Evolutionary conservation across 1,139 yeast genomes (phyloP).

Genomic region (Yamadazyma membranifaciens): DNA sequence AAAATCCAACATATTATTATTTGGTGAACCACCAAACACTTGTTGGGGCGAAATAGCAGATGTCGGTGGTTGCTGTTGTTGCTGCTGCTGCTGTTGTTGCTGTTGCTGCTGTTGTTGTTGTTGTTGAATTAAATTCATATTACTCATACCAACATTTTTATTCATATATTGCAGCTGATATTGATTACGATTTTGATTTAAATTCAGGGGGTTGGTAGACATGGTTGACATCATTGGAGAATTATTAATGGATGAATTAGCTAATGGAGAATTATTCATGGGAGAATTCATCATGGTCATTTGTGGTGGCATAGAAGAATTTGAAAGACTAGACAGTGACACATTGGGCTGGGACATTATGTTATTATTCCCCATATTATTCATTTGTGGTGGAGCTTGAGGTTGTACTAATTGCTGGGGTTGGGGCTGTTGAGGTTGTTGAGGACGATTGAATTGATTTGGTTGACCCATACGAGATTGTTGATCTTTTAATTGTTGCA

Average conservation of each 20-base stretch:
- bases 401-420: neutral
- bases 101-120: constrained; percentile 10
- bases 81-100: constrained; percentile 5
- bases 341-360: constrained; percentile 1
- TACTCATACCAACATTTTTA: constrained; percentile 8
- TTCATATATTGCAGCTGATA: constrained; percentile 5
- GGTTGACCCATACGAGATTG: neutral
- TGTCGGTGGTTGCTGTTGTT: constrained; percentile 7
- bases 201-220: constrained; percentile 9
- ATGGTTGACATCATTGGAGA: constrained; percentile 16
- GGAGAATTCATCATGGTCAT: constrained; percentile 10
- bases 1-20: constrained; percentile 18
- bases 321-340: neutral
- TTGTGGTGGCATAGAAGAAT: constrained; percentile 1
- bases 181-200: constrained; percentile 1
- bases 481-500: constrained; percentile 36
- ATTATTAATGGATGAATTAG: constrained; percentile 7
- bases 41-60: constrained; percentile 40
- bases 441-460: neutral
- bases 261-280: constrained; percentile 8
- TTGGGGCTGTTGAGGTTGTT: constrained; percentile 1
- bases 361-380: neutral
- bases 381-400: neutral
- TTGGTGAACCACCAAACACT: constrained; percentile 20
- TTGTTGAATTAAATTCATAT: constrained; percentile 10